These are phyloP conservation scores for Trichoderma citrinoviride DNA, from an alignment of 2,329 filamentous ascomycete genomes.

Conservation along the genomic window DNA sequence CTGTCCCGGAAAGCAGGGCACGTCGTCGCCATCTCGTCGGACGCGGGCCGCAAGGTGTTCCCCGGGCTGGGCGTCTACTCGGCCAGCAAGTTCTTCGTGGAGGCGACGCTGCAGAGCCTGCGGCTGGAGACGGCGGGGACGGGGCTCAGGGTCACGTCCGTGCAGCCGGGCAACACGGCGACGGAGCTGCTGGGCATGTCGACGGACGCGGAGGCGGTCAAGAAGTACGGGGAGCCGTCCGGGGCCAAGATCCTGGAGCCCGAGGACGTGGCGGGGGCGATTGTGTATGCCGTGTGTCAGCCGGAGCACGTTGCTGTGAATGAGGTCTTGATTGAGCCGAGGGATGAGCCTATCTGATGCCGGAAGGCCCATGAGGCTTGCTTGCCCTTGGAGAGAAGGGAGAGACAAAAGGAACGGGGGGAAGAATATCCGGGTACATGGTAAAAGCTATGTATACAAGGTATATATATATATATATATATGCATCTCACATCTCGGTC, in stretches of 20 bases:
- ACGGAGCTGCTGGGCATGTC: constrained; percentile 73
- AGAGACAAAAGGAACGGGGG: not conserved
- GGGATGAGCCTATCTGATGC: constrained; percentile 68
- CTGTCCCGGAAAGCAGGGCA: constrained; percentile 66
- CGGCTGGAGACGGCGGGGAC: constrained; percentile 73
- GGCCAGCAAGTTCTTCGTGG: constrained; percentile 81
- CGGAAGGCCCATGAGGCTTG: too few species aligned
- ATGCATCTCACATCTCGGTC: not conserved
- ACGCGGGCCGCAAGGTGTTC: constrained; percentile 79
- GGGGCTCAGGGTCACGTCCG: constrained; percentile 68
- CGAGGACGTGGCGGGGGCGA: constrained; percentile 68
- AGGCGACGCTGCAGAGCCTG: constrained; percentile 72
- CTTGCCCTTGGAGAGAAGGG: too few species aligned
- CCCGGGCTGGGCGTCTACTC: constrained; percentile 80
- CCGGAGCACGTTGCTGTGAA: constrained; percentile 76
- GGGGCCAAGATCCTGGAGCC: constrained; percentile 74
- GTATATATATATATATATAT: not conserved
- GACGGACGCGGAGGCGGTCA: constrained; percentile 71
- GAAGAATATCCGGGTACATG: too few species aligned
- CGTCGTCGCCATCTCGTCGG: constrained; percentile 78
- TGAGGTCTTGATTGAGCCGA: constrained; percentile 74
- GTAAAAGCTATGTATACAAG: too few species aligned
- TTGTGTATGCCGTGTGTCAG: constrained; percentile 72
- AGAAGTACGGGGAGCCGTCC: constrained; percentile 73
- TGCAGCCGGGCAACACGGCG: constrained; percentile 75